Evolutionary conservation across 768 basidiomycete genomes (phyloP).

Genomic region (Lanmaoa pseudosensibilis): DNA sequence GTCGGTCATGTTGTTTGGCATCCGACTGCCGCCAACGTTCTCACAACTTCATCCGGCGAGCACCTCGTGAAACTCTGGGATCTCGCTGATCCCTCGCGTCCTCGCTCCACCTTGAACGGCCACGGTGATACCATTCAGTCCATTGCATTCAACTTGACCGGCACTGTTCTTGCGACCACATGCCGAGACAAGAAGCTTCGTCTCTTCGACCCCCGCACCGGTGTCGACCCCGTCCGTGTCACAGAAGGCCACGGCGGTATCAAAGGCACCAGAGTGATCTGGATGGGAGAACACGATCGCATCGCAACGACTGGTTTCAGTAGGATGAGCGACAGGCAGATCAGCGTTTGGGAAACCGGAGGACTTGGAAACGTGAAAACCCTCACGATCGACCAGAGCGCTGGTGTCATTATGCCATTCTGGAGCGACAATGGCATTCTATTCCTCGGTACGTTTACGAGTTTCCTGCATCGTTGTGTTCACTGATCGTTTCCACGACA

Average conservation of each 20-base stretch:
- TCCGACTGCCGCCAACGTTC: slow-evolving; percentile 82
- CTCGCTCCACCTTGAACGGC: slow-evolving; percentile 61
- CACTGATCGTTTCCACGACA: slow-evolving; percentile 19
- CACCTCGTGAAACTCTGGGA: slow-evolving; percentile 92
- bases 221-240: slow-evolving; percentile 76
- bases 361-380: slow-evolving; percentile 76
- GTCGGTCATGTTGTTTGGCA: slow-evolving; percentile 94
- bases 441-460: slow-evolving; percentile 61
- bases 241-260: slow-evolving; percentile 90
- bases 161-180: slow-evolving; percentile 83
- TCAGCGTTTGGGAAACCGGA: slow-evolving; percentile 86
- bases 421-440: slow-evolving; percentile 93
- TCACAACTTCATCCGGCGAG: slow-evolving; percentile 82
- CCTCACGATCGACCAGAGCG: slow-evolving; percentile 79
- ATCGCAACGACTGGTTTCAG: slow-evolving; percentile 96
- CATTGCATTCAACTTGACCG: slow-evolving; percentile 77
- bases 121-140: slow-evolving; percentile 90
- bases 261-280: slow-evolving; percentile 85
- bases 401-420: slow-evolving; percentile 97
- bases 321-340: slow-evolving; percentile 93
- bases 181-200: slow-evolving; percentile 91
- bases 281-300: slow-evolving; percentile 88
- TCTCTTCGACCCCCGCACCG: slow-evolving; percentile 85
- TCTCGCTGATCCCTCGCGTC: slow-evolving; percentile 67
- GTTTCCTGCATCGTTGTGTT: not conserved